A percentile compares a stretch with the other conserved stretches of the same genome.
These are phyloP conservation scores for Cladosporium cucumerinum DNA, from an alignment of 2,329 filamentous ascomycete species.

Conservation along the genomic window DNA sequence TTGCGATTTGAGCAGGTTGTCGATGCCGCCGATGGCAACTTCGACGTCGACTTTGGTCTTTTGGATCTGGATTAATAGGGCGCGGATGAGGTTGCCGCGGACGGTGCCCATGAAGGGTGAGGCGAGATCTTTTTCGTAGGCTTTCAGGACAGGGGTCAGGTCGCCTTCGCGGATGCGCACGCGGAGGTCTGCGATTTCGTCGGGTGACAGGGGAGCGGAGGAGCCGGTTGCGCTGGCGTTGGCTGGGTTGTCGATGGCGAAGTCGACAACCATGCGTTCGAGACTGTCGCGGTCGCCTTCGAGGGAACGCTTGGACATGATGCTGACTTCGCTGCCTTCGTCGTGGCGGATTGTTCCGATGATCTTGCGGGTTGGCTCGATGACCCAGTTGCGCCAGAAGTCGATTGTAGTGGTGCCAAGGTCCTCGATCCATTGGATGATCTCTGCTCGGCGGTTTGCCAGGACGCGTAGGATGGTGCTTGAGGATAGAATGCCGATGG, in stretches of 20 bases:
- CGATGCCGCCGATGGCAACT: conserved; percentile 92
- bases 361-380: conserved; percentile 78
- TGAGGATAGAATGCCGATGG: conserved; percentile 71
- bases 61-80: conserved; percentile 91
- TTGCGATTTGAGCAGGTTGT: conserved; percentile 90
- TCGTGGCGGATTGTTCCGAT: conserved; percentile 92
- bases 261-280: conserved; percentile 97
- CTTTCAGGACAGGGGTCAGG: conserved; percentile 82
- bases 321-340: conserved; percentile 85
- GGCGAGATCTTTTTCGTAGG: conserved; percentile 85
- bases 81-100: conserved; percentile 80
- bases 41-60: conserved; percentile 99
- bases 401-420: conserved; percentile 75
- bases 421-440: conserved; percentile 75
- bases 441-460: conserved; percentile 69
- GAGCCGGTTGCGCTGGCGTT: conserved; percentile 47
- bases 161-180: conserved; percentile 85
- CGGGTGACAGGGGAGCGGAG: conserved; percentile 52
- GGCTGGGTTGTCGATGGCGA: conserved; percentile 77
- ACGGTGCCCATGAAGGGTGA: conserved; percentile 79
- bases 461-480: conserved; percentile 81
- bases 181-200: conserved; percentile 70
- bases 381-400: conserved; percentile 95
- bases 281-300: conserved; percentile 86
- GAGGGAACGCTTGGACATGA: conserved; percentile 92